Evolutionary conservation across 257 asterid species (phyloP).

Genomic region (Nicotiana knightiana): DNA sequence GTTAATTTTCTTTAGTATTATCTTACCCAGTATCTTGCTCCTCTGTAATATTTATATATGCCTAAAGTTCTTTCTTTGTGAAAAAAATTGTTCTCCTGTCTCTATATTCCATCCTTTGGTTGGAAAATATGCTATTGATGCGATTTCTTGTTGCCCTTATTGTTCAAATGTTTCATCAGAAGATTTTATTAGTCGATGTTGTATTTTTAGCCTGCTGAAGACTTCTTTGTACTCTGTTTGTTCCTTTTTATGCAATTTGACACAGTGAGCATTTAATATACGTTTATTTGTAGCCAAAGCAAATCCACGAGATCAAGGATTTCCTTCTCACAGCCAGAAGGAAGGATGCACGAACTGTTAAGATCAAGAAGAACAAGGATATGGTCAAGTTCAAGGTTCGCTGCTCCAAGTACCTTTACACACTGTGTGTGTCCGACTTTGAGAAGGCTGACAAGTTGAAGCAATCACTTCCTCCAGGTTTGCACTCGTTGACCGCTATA

Average conservation of each 20-base stretch:
- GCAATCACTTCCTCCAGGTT: slow-evolving; percentile 39
- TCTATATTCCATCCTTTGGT: neutral
- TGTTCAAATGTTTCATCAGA: neutral
- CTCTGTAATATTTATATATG: neutral
- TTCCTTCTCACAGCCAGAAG: slow-evolving; percentile 33
- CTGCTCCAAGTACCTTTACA: slow-evolving; percentile 33
- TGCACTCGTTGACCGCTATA: neutral
- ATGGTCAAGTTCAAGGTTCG: slow-evolving; percentile 32
- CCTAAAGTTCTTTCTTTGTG: neutral
- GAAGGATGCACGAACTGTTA: slow-evolving; percentile 28
- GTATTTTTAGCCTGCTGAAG: neutral
- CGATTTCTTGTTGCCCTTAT: neutral
- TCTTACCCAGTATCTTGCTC: neutral
- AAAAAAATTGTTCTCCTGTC: neutral
- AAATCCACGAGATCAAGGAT: slow-evolving; percentile 31
- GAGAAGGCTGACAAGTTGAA: slow-evolving; percentile 37
- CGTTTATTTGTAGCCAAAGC: slow-evolving; percentile 16
- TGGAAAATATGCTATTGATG: neutral
- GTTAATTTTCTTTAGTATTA: neutral
- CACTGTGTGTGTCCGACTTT: slow-evolving; percentile 20
- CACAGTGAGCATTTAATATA: too few relatives aligned
- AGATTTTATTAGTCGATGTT: neutral
- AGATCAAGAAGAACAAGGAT: slow-evolving; percentile 34
- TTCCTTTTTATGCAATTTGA: neutral
- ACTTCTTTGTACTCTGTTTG: neutral